Evolutionary conservation across 202 grass and related monocot species (phyloP).

Genomic region (Carex arenaria): DNA sequence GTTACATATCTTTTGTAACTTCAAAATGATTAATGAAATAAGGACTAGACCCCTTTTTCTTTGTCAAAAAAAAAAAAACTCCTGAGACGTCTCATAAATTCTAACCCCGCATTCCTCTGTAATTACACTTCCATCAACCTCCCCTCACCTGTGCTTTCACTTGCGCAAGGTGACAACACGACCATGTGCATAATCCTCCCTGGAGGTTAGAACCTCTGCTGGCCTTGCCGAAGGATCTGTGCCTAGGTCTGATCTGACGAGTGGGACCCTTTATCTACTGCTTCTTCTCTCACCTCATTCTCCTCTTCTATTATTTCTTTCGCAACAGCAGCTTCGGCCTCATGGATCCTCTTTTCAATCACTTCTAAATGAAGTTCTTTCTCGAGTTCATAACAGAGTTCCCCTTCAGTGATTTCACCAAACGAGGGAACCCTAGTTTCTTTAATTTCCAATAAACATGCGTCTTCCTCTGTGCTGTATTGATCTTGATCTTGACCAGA

Average conservation of each 20-base stretch:
- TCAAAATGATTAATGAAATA: too few relatives aligned
- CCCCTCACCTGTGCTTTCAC: too few relatives aligned
- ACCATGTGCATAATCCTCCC: too few relatives aligned
- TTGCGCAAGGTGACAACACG: too few relatives aligned
- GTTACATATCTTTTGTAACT: too few relatives aligned
- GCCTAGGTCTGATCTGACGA: slow-evolving; percentile 45
- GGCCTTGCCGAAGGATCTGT: too few relatives aligned
- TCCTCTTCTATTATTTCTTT: slow-evolving; percentile 93
- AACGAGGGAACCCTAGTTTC: slow-evolving; percentile 36
- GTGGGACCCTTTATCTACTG: slow-evolving; percentile 42
- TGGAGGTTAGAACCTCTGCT: too few relatives aligned
- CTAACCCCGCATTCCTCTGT: too few relatives aligned
- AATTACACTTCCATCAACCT: too few relatives aligned
- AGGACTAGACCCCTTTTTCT: too few relatives aligned
- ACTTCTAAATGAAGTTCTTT: slow-evolving; percentile 62
- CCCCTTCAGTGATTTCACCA: slow-evolving; percentile 63
- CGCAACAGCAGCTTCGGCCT: slow-evolving; percentile 70
- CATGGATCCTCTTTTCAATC: slow-evolving; percentile 38
- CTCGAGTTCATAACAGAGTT: slow-evolving; percentile 78
- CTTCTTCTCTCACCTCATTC: slow-evolving; percentile 56
- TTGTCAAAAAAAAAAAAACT: too few relatives aligned
- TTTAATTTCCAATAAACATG: slow-evolving; percentile 52
- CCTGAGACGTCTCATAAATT: too few relatives aligned
- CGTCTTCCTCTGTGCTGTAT: slow-evolving; percentile 61
- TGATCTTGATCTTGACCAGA: slow-evolving; percentile 43